Evolutionary conservation across 1,284 basidiomycete species (phyloP).

Genomic region (Mycosarcoma maydis): DNA sequence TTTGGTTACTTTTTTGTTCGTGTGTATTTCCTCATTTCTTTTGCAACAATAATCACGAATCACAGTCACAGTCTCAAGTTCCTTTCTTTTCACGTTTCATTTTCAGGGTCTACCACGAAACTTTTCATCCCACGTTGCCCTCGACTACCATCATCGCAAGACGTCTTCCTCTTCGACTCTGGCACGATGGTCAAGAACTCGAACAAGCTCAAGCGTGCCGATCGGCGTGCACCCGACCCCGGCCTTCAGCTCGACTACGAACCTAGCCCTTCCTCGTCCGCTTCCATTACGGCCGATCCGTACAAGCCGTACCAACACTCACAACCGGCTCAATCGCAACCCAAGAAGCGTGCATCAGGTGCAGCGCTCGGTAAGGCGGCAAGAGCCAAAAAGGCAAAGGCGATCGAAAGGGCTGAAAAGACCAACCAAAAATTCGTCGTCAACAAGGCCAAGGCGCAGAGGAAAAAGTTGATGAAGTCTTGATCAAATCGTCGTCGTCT

Average conservation of each 20-base stretch:
- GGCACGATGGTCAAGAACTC: slow-evolving; percentile 36
- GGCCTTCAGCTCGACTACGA: slow-evolving; percentile 31
- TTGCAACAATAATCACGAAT: too few species aligned
- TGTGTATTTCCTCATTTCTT: not conserved
- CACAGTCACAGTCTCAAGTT: not conserved
- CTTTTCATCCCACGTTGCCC: too few species aligned
- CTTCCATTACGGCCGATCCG: slow-evolving; percentile 1
- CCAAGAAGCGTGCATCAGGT: slow-evolving; percentile 5
- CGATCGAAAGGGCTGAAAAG: slow-evolving; percentile 47
- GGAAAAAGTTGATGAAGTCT: slow-evolving; percentile 46
- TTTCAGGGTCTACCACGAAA: too few species aligned
- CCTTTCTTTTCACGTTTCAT: not conserved
- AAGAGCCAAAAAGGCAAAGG: slow-evolving; percentile 35
- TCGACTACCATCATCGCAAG: too few species aligned
- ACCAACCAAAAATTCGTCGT: slow-evolving; percentile 30
- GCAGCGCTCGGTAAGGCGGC: slow-evolving; percentile 17
- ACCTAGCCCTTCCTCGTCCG: slow-evolving; percentile 1
- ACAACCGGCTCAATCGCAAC: slow-evolving; percentile 4
- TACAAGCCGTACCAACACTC: slow-evolving; percentile 40
- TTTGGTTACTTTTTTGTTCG: not conserved
- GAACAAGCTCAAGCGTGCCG: slow-evolving; percentile 37
- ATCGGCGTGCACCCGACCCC: slow-evolving; percentile 34
- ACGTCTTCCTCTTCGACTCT: not conserved
- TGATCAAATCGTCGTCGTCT: slow-evolving; percentile 8
- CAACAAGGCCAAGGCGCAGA: slow-evolving; percentile 30